Base-by-base conservation (phyloP, 1,284 basidiomycete species). In the Vanrija sp. region DNA sequence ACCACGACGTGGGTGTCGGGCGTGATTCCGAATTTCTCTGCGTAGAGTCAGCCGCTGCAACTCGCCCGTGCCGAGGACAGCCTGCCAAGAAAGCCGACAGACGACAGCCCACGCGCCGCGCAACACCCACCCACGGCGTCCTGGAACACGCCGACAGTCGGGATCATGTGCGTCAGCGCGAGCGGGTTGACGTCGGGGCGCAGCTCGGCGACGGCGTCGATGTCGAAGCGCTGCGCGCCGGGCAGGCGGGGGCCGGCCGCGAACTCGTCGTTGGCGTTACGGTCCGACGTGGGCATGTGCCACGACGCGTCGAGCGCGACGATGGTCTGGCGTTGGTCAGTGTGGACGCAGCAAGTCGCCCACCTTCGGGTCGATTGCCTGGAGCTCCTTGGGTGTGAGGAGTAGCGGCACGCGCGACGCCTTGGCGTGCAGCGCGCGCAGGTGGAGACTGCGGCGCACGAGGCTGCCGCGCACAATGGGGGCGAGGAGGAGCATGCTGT, bases 111-210 rank as follows among this genome's bases (percentile, higher is more conserved):
- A n/a, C n/a, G 18, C 16, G 38, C 25, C 42, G 28, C 28, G 18
- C 12, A 16, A 15, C 2, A 69, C 85, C 63, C 77, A 91, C 90
- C 84, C 67, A 88, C 91, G 9, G 89, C 86, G 54, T 83, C 78
- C 16, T 86, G 86, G 74, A 98, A 98, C n/a, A 79, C 76, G 42
- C 82, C 79, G 28, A 78, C 79, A 18, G 80, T 77, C 5, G 95
- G 95, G 83, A 98, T 86, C 93, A 98, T 98, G 77, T 98, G 94
- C 66, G 88, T 88, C 18, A 98, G 79, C 14, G 87, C 87, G 5
- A 92, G 80, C 8, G 71, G 73, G 62, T 67, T 85, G 80, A 68
- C 87, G 82, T 9, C 82, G 70, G 57, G 82, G 15, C 63, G 60
- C 57, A 58, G 57, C 45, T 72, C 69, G 21, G 80, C 78, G 15